Percentiles rank a stretch among this genome's conserved stretches.
These are phyloP conservation scores for Daldinia eschscholtzii DNA, from an alignment of 2,329 filamentous ascomycete species.

Conservation along the genomic window DNA sequence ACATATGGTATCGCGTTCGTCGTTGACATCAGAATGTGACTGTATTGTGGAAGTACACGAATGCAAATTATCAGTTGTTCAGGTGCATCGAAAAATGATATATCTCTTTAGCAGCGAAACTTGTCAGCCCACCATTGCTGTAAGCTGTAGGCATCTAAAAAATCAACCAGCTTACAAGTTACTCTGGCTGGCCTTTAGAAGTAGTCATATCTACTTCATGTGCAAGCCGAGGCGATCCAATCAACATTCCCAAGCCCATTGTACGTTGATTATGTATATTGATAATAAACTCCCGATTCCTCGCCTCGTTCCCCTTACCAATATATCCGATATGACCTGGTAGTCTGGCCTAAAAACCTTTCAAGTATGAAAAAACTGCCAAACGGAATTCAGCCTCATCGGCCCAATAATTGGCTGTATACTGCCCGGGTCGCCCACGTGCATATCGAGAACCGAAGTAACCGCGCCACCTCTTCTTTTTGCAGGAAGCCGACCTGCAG, in stretches of 20 bases:
- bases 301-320: slow-evolving; percentile 2
- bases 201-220: slow-evolving; percentile 1
- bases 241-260: background rate
- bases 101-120: slow-evolving; percentile 28
- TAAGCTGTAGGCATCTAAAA: slow-evolving; percentile 1
- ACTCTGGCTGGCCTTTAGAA: slow-evolving; percentile 10
- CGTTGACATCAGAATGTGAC: background rate
- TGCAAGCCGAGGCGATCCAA: slow-evolving; percentile 2
- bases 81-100: slow-evolving; percentile 28
- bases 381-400: slow-evolving; percentile 28
- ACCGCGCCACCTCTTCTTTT: slow-evolving; percentile 21
- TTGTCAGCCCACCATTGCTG: slow-evolving; percentile 16
- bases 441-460: slow-evolving; percentile 19
- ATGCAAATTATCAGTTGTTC: slow-evolving; percentile 6
- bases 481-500: slow-evolving; percentile 21
- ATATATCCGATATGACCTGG: background rate
- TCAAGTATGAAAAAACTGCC: background rate
- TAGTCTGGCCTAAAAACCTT: background rate
- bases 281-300: slow-evolving; percentile 5
- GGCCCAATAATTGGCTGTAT: slow-evolving; percentile 20
- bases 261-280: background rate
- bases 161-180: slow-evolving; percentile 13
- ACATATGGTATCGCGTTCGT: background rate
- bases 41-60: background rate
- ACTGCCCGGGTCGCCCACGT: background rate